Base-by-base conservation (phyloP, 441 rosid genomes). In the Daphne laureola region DNA sequence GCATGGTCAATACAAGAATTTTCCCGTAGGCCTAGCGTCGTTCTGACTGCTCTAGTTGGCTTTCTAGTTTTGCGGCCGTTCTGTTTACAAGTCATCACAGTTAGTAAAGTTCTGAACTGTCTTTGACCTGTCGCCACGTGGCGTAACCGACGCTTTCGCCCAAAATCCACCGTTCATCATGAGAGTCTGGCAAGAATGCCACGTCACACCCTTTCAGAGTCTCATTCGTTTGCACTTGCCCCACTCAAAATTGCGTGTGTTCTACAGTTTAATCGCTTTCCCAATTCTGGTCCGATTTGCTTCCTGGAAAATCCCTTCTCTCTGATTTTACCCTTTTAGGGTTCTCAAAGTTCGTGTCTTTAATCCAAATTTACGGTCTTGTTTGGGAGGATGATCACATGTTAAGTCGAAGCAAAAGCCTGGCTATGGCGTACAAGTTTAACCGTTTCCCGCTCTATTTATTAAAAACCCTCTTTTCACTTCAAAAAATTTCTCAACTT, bases 91-190 rank as follows among this genome's bases (percentile, higher is more conserved):
- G 8, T 31, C 25, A 21, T 21, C 0, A 4, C 38, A 31, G 38
- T 31, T 31, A 8, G 38, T 5, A 8, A 8, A 31, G 38, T 21
- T 27, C 23, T 55, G 27, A 31, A 17, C 43, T 45, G 50, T 35
- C 51, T 51, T 38, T n/a, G 2, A 0, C 7, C 44, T 63, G 14
- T 0, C 2, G 64, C 73, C 83, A 73, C 78, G 73, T 77, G 72
- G 62, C 35, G 13, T 12, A 31, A 48, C 52, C 67, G 25, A 49
- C 41, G 66, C 73, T 9, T 0, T 40, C 53, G 55, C 53, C 3
- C 17, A 60, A 27, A 43, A 18, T 13, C 2, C 36, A 3, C 17
- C 15, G 12, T 41, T 60, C n/a, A 13, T 26, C 42, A 6, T 27
- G 18, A 17, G 15, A 6, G 44, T 18, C 8, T n/a, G 14, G 23